phyloP scores from a whole-genome alignment of 2,329 filamentous ascomycete species.

The Erysiphe pulchra region DNA sequence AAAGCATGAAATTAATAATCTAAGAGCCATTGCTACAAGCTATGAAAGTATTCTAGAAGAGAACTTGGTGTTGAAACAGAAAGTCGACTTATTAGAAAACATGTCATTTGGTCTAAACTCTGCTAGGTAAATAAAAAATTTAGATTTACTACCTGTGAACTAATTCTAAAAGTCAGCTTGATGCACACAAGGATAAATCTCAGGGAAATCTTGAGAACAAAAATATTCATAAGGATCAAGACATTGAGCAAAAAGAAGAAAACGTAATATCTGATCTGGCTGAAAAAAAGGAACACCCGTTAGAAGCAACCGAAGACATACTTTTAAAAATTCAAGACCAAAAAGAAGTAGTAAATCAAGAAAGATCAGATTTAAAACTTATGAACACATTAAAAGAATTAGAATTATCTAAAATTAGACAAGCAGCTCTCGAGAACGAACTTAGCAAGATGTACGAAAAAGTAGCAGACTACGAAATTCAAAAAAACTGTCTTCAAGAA shows the following conservation, averaged over 20 bases:
- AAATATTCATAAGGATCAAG: slow-evolving; percentile 8
- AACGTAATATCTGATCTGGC: no score
- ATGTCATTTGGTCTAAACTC: no score
- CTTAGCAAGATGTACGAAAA: slow-evolving; percentile 24
- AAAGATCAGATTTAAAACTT: no score
- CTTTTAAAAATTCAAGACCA: no score
- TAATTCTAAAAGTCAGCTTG: slow-evolving; percentile 31
- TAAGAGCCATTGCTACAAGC: slow-evolving; percentile 28
- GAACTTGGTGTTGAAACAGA: slow-evolving; percentile 55
- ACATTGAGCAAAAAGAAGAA: no score
- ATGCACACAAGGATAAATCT: slow-evolving; percentile 50
- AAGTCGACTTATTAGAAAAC: slow-evolving; percentile 46
- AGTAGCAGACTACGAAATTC: slow-evolving; percentile 40
- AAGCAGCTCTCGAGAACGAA: slow-evolving; percentile 41
- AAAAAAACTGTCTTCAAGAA: slow-evolving; percentile 39
- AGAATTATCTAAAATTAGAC: slow-evolving; percentile 33
- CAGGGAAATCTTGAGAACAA: slow-evolving; percentile 25
- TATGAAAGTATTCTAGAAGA: slow-evolving; percentile 49
- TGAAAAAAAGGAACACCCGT: no score
- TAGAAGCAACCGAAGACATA: no score
- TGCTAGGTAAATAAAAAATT: no score
- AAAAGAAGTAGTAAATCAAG: no score
- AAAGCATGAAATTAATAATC: slow-evolving; percentile 34
- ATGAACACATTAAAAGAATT: slow-evolving; percentile 13
- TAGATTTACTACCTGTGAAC: no score